Conservation (phyloP, 73 alveolate genomes). For the Uronychia binucleata region DNA sequence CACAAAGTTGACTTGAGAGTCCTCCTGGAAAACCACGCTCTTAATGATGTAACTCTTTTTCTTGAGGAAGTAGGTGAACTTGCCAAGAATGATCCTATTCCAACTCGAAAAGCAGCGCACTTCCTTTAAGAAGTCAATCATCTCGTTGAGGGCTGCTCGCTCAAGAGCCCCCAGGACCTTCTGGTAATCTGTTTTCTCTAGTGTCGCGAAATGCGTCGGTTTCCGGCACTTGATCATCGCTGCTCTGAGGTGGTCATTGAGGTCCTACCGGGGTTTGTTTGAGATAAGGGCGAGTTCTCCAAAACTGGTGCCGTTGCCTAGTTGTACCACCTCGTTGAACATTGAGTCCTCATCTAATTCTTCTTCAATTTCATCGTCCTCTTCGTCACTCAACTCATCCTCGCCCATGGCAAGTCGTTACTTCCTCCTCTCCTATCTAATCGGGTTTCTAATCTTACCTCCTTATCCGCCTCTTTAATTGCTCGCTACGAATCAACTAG, state of each 20-base stretch:
- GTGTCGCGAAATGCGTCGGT: constrained; percentile 51
- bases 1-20: background rate
- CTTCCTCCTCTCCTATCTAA: background rate
- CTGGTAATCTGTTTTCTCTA: constrained; percentile 53
- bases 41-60: constrained; percentile 9
- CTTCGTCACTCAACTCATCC: background rate
- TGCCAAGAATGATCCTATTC: constrained; percentile 39
- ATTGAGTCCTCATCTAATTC: background rate
- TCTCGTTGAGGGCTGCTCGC: constrained; percentile 36
- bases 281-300: constrained; percentile 67
- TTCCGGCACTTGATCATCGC: constrained; percentile 52
- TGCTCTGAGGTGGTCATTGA: too few relatives aligned
- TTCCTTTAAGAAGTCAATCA: constrained; percentile 50
- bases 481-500: background rate
- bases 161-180: constrained; percentile 44
- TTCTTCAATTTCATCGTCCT: background rate
- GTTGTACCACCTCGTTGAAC: constrained; percentile 3
- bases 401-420: too few relatives aligned
- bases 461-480: background rate
- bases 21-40: background rate
- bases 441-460: too few relatives aligned
- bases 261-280: constrained; percentile 48
- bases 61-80: constrained; percentile 42
- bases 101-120: constrained; percentile 58
- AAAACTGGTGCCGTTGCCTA: constrained; percentile 43